Evolutionary conservation across 164 flowering plant species (phyloP), one percentile per base, ranked within the genome.

Genomic region (Nelumbo lutea): DNA sequence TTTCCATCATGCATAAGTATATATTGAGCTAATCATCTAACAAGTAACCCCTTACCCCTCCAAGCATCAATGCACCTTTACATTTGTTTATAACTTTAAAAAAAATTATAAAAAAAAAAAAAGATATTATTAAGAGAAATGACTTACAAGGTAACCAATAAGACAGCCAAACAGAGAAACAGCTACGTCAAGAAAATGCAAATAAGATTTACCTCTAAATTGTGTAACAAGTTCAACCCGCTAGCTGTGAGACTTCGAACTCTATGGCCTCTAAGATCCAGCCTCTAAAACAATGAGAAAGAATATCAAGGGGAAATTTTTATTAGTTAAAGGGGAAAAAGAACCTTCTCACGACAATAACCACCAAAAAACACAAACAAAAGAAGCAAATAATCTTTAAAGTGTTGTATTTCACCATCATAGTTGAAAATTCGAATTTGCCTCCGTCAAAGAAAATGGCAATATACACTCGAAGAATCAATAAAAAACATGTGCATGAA

Each of bases 251-350:
- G 90, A 78, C 83, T 88, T 66, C 95, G 95, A 68, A 96, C 83
- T 82, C 85, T 88, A 77, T 89, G 94, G 48, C 99, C 99, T 74
- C 99, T 87, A 59, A 89, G 98, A 86, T 96, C 99, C 82, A 96
- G 76, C 72, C 97, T 89, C 99, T 95, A 78, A 11, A 64, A 74
- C 41, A 71, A 53, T 27, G 27, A 64, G 60, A 1, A 68, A 74
- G 57, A 40, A 64, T 66, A 42, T 7, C 15, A 11, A 52, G 42
- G 39, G 64, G 44, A 13, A 42, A 42, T 10, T 68, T 13, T 52
- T 64, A 62, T 3, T 9, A 46, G 66, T n/a, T 57, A 62, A 5
- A 3, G 42, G 4, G 11, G 8, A 14, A 64, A 48, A 42, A 48
- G 27, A 27, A 27, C 27, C 27, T 27, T 27, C 27, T 27, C 27